Evolutionary conservation across 352 stramenopile species (phyloP).

Genomic region (Globisporangium radiosum): DNA sequence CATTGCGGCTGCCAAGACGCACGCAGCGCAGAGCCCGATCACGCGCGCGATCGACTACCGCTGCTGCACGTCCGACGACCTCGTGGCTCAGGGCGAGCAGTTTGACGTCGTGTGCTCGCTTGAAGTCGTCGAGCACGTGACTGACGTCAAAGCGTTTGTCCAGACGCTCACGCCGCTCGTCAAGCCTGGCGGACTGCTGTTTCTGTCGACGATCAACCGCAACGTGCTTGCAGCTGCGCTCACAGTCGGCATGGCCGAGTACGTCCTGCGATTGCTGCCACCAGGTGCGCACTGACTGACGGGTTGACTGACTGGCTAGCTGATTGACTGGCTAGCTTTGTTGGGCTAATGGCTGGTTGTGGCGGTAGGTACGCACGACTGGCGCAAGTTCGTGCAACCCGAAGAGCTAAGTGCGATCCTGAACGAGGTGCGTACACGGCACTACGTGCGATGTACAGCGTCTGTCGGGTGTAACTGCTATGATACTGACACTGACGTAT

Average conservation of each 20-base stretch:
- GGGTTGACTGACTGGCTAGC: neutral
- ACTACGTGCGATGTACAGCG: neutral
- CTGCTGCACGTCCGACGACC: conserved; percentile 73
- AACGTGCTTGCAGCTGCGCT: conserved; percentile 57
- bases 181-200: conserved; percentile 74
- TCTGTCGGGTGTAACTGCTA: neutral
- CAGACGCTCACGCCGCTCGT: conserved; percentile 70
- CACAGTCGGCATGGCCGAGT: conserved; percentile 71
- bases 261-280: conserved; percentile 65
- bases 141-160: conserved; percentile 60
- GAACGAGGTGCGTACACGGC: conserved; percentile 26
- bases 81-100: conserved; percentile 57
- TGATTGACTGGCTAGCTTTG: neutral
- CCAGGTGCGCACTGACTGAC: conserved; percentile 21
- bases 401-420: conserved; percentile 55
- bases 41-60: conserved; percentile 78
- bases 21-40: conserved; percentile 38
- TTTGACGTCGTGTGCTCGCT: conserved; percentile 85
- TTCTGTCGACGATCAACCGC: conserved; percentile 84
- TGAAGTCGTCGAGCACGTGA: conserved; percentile 83
- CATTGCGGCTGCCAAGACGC: conserved; percentile 59
- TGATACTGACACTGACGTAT: neutral
- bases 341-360: neutral
- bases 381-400: conserved; percentile 79
- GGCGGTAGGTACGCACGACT: conserved; percentile 66